Evolutionary conservation across 441 rosid genomes (phyloP).

Genomic region (Dalechampia spathulata): DNA sequence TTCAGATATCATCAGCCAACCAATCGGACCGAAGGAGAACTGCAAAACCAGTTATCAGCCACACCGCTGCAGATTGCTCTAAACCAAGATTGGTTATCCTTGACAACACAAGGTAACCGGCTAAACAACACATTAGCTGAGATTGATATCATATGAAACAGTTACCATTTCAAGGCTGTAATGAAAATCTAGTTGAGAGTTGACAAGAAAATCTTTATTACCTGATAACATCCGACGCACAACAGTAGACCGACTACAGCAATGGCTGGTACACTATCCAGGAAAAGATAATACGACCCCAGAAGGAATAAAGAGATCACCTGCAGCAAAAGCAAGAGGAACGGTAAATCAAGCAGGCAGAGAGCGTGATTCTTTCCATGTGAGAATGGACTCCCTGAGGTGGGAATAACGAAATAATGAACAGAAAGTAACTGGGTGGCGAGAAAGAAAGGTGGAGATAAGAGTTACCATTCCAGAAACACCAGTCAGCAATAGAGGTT

Average conservation of each 20-base stretch:
- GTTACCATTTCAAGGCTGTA: conserved; percentile 3
- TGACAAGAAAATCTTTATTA: conserved; percentile 18
- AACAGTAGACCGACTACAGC: conserved; percentile 78
- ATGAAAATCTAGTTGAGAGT: background rate
- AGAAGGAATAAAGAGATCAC: conserved; percentile 75
- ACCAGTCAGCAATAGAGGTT: conserved; percentile 88
- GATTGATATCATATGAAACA: background rate
- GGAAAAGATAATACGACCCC: conserved; percentile 87
- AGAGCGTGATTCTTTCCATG: too few species aligned
- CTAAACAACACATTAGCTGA: too few species aligned
- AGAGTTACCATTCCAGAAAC: conserved; percentile 82
- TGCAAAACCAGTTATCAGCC: conserved; percentile 35
- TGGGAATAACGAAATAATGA: too few species aligned
- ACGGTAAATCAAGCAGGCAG: too few species aligned
- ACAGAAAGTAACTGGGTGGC: too few species aligned
- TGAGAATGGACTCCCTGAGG: conserved; percentile 3
- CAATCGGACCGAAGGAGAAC: conserved; percentile 97
- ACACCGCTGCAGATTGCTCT: background rate
- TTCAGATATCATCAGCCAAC: conserved; percentile 99
- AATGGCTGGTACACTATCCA: conserved; percentile 46
- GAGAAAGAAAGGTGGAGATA: conserved; percentile 14
- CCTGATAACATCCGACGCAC: conserved; percentile 99
- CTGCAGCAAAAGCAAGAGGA: conserved; percentile 45
- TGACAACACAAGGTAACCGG: too few species aligned
- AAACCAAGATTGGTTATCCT: too few species aligned